A percentile compares a stretch with the other conserved stretches of the same genome.
Conservation (phyloP, 345 rosid genomes). For the Hibiscus tridactylites region DNA sequence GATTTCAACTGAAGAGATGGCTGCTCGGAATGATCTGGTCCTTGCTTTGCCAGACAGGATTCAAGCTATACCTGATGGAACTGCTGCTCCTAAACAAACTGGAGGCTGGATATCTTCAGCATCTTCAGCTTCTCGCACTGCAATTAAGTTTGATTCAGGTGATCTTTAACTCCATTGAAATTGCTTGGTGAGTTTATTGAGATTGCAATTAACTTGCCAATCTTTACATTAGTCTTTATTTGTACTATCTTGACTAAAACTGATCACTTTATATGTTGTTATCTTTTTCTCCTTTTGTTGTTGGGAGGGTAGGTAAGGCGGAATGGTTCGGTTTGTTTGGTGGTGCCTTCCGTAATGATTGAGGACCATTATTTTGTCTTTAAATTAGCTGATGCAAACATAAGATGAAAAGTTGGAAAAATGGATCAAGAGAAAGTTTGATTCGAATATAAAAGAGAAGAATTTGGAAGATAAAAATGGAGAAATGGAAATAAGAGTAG, state of each 20-base stretch:
- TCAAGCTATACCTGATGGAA: conserved; percentile 88
- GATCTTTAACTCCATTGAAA: conserved; percentile 2
- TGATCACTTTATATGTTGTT: not conserved
- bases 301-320: not conserved
- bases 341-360: not conserved
- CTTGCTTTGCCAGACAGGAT: conserved; percentile 91
- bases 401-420: not conserved
- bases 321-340: not conserved
- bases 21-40: conserved; percentile 83
- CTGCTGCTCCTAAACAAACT: conserved; percentile 68
- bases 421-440: not conserved
- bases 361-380: not conserved
- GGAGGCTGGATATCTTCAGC: conserved; percentile 73
- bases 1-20: conserved; percentile 75
- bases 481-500: not conserved
- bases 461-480: conserved; percentile 2
- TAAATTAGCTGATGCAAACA: not conserved
- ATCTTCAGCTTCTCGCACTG: conserved; percentile 65
- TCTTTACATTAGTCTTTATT: not conserved
- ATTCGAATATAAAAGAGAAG: not conserved
- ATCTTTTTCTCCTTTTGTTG: not conserved
- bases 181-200: conserved; percentile 4
- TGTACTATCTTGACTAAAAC: not conserved
- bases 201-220: not conserved
- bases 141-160: conserved; percentile 96